These are phyloP conservation scores for Nicotiana noctiflora DNA, from an alignment of 257 asterid genomes.

Conservation along the genomic window DNA sequence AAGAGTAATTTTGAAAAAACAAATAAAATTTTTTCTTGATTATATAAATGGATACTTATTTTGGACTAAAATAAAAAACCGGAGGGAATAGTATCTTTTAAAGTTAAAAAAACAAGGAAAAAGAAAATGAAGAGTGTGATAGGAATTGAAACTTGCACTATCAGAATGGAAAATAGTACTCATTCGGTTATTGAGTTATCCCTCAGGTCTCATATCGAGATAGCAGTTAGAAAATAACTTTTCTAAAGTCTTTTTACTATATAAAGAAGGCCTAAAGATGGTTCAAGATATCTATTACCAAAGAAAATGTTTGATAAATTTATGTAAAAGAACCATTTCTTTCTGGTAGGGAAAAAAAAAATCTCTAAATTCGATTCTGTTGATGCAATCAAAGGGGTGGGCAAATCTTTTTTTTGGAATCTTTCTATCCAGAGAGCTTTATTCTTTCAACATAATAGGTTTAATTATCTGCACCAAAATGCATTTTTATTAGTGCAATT, in stretches of 20 bases:
- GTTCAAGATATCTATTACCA: not conserved
- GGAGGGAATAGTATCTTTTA: too few relatives aligned
- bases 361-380: not conserved
- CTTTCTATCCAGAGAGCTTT: constrained; percentile 5
- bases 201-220: too few relatives aligned
- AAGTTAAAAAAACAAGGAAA: too few relatives aligned
- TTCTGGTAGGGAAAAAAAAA: not conserved
- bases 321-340: not conserved
- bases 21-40: too few relatives aligned
- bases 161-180: too few relatives aligned
- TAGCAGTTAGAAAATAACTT: not conserved
- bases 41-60: too few relatives aligned
- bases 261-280: not conserved
- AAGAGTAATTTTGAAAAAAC: too few relatives aligned
- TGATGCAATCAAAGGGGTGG: not conserved
- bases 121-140: too few relatives aligned
- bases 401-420: not conserved
- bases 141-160: too few relatives aligned
- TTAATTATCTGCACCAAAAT: not conserved
- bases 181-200: too few relatives aligned
- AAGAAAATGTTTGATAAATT: not conserved
- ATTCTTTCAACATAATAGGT: not conserved
- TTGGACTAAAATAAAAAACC: too few relatives aligned
- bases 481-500: not conserved
- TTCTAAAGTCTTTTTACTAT: not conserved